Percentiles rank a stretch among this genome's conserved stretches.
phyloP scores from a whole-genome alignment of 305 asterid genomes.

The Fraxinus angustifolia region DNA sequence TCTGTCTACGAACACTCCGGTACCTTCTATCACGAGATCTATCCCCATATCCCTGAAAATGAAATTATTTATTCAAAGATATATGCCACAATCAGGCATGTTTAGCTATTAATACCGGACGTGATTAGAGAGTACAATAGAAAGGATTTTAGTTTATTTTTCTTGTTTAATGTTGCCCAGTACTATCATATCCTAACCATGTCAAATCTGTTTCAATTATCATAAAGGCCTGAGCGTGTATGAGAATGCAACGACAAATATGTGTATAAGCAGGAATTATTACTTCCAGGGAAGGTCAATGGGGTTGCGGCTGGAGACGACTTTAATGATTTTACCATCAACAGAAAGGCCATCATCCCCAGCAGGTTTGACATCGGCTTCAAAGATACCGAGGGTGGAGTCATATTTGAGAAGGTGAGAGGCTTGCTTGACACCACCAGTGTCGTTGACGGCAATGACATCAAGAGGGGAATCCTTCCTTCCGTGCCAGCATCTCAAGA shows the following conservation, averaged over 20 bases:
- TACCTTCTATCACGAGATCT: constrained; percentile 84
- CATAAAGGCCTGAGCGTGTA: neutral
- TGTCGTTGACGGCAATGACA: constrained; percentile 75
- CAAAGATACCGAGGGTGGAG: constrained; percentile 84
- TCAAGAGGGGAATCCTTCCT: constrained; percentile 87
- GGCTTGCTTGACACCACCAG: constrained; percentile 91
- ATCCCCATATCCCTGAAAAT: constrained; percentile 58
- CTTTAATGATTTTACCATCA: constrained; percentile 73
- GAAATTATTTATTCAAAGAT: neutral
- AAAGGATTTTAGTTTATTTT: neutral
- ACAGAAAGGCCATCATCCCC: constrained; percentile 65
- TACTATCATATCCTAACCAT: neutral
- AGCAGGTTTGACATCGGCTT: constrained; percentile 70
- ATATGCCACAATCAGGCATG: neutral
- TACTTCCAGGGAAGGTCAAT: constrained; percentile 80
- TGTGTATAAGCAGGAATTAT: neutral
- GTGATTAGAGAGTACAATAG: neutral
- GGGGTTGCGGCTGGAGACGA: constrained; percentile 79
- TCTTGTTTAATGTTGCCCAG: neutral
- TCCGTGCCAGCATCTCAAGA: constrained; percentile 93
- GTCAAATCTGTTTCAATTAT: neutral
- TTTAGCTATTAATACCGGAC: neutral
- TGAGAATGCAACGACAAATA: neutral
- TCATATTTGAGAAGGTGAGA: constrained; percentile 93
- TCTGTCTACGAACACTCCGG: constrained; percentile 88